Conservation (phyloP, 2,329 filamentous ascomycete genomes). For the Aspergillus sp. region DNA sequence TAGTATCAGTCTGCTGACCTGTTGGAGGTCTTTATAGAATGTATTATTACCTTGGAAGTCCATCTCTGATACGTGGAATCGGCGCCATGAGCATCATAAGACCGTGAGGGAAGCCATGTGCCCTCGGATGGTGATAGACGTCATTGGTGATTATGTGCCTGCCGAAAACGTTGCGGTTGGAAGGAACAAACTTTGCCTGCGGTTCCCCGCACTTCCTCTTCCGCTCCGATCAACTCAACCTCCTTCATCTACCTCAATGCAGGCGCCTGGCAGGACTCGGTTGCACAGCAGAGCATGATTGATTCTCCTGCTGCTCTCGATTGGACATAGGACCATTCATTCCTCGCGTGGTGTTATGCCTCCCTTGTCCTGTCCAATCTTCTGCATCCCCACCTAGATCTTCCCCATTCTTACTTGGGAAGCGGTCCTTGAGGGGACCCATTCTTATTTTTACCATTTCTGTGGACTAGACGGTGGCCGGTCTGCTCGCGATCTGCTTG, state of each 20-base stretch:
- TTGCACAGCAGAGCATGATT: not conserved
- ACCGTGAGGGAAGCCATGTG: no score
- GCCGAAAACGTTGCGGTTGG: no score
- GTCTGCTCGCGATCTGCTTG: not conserved
- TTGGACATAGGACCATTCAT: constrained; percentile 5
- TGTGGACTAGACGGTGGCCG: no score
- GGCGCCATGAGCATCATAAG: not conserved
- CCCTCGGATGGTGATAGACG: not conserved
- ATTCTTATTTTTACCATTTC: no score
- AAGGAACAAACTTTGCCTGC: not conserved
- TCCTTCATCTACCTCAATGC: constrained; percentile 1
- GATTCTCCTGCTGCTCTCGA: not conserved
- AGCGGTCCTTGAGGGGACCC: no score
- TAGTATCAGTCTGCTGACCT: not conserved
- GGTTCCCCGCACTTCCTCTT: constrained; percentile 1
- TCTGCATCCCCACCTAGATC: not conserved
- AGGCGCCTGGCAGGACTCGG: not conserved
- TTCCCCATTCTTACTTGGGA: not conserved
- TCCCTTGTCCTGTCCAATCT: not conserved
- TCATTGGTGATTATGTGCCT: not conserved
- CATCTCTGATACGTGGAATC: not conserved
- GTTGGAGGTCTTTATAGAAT: not conserved
- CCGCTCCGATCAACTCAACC: not conserved
- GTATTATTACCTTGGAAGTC: not conserved
- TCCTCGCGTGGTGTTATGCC: not conserved